Conservation (phyloP, 2,329 filamentous ascomycete genomes). For the Epicoccum nigrum region DNA sequence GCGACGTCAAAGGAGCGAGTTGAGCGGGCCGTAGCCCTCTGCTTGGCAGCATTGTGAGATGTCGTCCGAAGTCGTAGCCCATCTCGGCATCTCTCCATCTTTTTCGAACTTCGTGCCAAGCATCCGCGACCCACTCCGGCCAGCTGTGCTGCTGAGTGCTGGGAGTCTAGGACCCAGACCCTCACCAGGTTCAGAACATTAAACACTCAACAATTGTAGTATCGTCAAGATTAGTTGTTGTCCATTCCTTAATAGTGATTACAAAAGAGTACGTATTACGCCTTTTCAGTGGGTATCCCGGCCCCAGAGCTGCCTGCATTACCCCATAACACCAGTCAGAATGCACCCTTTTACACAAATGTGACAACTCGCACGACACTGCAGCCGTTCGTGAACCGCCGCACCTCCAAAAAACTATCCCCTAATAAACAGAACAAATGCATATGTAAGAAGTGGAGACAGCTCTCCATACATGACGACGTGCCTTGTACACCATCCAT, state of each 20-base stretch:
- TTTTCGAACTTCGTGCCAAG: conserved; percentile 33
- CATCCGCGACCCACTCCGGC: conserved; percentile 18
- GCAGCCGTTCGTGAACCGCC: background rate
- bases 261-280: conserved; percentile 16
- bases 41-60: conserved; percentile 55
- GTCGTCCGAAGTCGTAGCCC: conserved; percentile 32
- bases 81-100: conserved; percentile 24
- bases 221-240: background rate
- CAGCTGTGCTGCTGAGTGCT: conserved; percentile 13
- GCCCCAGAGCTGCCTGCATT: conserved; percentile 7
- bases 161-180: no score
- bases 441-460: conserved; percentile 12
- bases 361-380: conserved; percentile 1
- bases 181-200: background rate
- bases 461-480: background rate
- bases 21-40: conserved; percentile 52
- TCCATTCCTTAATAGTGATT: conserved; percentile 19
- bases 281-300: conserved; percentile 30
- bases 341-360: conserved; percentile 1
- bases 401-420: background rate
- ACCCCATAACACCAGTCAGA: conserved; percentile 13
- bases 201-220: background rate
- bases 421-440: conserved; percentile 11
- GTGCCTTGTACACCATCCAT: conserved; percentile 6
- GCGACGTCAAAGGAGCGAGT: conserved; percentile 29